Evolutionary conservation across 2,329 filamentous ascomycete genomes (phyloP).

Genomic region (Nothophoma quercina): DNA sequence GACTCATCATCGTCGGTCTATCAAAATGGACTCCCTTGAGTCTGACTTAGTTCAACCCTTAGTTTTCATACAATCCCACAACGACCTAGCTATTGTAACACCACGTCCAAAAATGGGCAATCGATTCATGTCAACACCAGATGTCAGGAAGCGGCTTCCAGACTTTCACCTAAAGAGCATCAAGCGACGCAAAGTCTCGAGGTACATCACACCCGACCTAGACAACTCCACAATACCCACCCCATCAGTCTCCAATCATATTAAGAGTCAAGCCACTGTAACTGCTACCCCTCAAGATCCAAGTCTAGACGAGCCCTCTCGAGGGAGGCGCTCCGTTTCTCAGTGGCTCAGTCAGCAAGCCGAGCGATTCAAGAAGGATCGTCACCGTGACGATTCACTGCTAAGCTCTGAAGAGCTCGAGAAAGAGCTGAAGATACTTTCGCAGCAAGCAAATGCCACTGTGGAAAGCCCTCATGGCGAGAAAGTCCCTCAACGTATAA

Average conservation of each 20-base stretch:
- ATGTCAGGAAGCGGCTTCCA: neutral
- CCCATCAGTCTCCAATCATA: neutral
- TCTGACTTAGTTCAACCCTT: neutral
- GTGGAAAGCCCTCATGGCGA: neutral
- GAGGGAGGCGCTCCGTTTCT: neutral
- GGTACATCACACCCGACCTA: too few species aligned
- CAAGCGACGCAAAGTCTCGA: neutral
- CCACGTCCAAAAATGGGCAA: neutral
- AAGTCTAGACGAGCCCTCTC: neutral
- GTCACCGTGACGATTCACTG: slow-evolving; percentile 3
- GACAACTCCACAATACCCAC: neutral
- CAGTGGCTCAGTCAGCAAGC: slow-evolving; percentile 3
- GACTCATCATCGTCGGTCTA: neutral
- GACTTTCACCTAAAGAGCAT: neutral
- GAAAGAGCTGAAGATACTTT: neutral
- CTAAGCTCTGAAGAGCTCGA: neutral
- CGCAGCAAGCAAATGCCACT: neutral
- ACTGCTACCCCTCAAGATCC: neutral
- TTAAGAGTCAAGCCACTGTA: neutral
- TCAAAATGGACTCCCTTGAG: neutral
- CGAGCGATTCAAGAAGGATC: neutral
- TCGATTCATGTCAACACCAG: slow-evolving; percentile 2
- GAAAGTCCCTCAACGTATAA: neutral
- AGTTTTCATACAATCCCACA: neutral
- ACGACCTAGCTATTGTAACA: neutral